Percentiles rank a stretch among this genome's conserved stretches.
These are phyloP conservation scores for Trebouxia sp. DNA, from an alignment of 139 green algal genomes.

Conservation along the genomic window DNA sequence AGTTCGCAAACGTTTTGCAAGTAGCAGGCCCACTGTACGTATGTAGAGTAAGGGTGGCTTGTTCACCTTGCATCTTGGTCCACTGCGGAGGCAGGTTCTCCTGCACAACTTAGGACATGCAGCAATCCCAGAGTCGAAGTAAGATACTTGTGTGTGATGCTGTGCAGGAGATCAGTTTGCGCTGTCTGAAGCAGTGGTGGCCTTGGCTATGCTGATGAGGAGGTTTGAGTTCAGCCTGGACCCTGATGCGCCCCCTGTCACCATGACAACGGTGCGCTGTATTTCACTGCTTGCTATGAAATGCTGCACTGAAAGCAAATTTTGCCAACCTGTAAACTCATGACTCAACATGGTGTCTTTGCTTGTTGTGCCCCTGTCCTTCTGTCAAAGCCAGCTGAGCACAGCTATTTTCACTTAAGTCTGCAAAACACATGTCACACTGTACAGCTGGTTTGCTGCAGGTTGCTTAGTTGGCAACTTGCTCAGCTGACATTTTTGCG, in stretches of 20 bases:
- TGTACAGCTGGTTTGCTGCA: neutral
- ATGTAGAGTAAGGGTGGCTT: too few species aligned
- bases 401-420: neutral
- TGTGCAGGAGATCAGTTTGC: conserved; percentile 82
- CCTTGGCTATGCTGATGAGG: conserved; percentile 81
- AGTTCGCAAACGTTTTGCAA: neutral
- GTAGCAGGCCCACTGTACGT: neutral
- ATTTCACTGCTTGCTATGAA: neutral
- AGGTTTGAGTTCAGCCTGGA: conserved; percentile 80
- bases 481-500: neutral
- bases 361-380: too few species aligned
- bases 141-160: neutral
- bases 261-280: conserved; percentile 33
- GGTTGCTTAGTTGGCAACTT: neutral
- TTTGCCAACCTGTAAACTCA: neutral
- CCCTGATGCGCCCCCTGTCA: conserved; percentile 48
- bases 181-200: conserved; percentile 87
- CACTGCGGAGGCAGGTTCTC: neutral
- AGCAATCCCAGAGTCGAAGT: neutral
- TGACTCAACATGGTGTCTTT: neutral
- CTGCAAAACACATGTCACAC: neutral
- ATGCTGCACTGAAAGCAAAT: neutral
- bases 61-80: neutral
- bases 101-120: neutral
- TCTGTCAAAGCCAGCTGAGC: too few species aligned